Conservation (phyloP, 768 basidiomycete species). For the Sporobolomyces roseus region DNA sequence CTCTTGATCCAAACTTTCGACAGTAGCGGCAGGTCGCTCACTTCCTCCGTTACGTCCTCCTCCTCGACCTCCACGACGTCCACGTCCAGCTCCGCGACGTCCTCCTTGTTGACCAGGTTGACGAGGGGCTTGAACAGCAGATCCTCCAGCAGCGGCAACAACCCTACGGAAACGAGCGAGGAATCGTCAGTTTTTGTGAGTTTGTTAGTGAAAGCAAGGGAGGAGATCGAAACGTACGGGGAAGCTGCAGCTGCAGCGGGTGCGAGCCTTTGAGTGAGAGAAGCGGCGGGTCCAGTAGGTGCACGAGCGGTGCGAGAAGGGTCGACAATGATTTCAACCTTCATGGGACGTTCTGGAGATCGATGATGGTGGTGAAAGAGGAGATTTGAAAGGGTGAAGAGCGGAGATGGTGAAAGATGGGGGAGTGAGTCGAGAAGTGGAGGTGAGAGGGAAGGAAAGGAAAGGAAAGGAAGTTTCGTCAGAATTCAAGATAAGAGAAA, state of each 20-base stretch:
- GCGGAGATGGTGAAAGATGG: background rate
- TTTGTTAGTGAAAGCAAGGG: constrained; percentile 35
- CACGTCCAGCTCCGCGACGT: constrained; percentile 52
- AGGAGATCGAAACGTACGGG: constrained; percentile 18
- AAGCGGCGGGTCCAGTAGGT: constrained; percentile 50
- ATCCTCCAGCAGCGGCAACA: constrained; percentile 22
- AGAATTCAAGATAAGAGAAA: background rate
- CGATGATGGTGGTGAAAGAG: background rate
- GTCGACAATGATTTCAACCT: constrained; percentile 94
- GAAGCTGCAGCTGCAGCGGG: constrained; percentile 61
- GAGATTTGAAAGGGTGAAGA: constrained; percentile 17
- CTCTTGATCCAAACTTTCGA: constrained; percentile 90
- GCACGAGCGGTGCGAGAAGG: constrained; percentile 58
- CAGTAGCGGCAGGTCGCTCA: constrained; percentile 71
- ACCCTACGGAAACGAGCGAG: constrained; percentile 47
- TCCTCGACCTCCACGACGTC: constrained; percentile 54
- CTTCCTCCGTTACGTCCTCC: constrained; percentile 42
- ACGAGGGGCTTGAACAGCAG: constrained; percentile 14
- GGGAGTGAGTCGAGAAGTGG: background rate
- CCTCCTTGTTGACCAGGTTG: constrained; percentile 50
- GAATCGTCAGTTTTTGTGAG: constrained; percentile 46
- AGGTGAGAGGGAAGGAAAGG: background rate
- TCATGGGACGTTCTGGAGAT: constrained; percentile 84
- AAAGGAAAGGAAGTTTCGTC: background rate
- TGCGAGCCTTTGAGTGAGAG: constrained; percentile 79